Base-by-base conservation (phyloP, 805 yeast genomes). In the Alloascoidea hylecoeti region DNA sequence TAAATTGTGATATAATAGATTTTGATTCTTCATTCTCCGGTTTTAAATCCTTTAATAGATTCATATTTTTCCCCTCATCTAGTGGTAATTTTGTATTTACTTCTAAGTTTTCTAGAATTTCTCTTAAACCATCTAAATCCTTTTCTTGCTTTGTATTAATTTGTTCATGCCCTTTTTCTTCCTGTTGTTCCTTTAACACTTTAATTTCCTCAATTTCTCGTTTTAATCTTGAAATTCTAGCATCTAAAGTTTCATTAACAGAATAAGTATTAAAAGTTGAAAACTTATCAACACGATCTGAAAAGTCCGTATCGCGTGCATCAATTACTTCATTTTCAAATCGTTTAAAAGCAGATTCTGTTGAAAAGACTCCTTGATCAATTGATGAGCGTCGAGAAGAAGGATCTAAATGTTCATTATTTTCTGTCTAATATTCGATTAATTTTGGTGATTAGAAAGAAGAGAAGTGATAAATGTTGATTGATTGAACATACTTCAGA, bases 161-260 rank as follows among this genome's bases (percentile, higher is more conserved):
- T 23, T 23, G 9, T n/a, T 23, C 13, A n/a, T n/a, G 9, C 30
- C n/a, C 30, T 9, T n/a, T 23, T 23, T n/a, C n/a, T 23, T 23
- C 30, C 30, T 23, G 13, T n/a, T 23, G 30, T n/a, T 23, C 30
- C n/a, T 23, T 23, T n/a, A 23, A 33, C 5, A 3, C 30, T 27
- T 34, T 15, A 13, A 44, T 35, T 19, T 45, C 47, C 17, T 43
- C 48, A n/a, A 46, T 38, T 30, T 46, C 49, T 15, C 45, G 35
- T 18, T 28, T 35, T 15, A 46, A 23, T 15, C 49, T 33, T 2
- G 48, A 44, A 17, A 46, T 33, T 27, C 44, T 40, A 30, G 41
- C 42, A 18, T 38, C 42, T 4, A 36, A 15, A 9, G 46, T 39
- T 37, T 46, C 49, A 4, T 35, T 28, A 2, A 35, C 38, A 6